Percentiles rank a stretch among this genome's conserved stretches.
Conservation (phyloP, 345 rosid species). For the Punica granatum region DNA sequence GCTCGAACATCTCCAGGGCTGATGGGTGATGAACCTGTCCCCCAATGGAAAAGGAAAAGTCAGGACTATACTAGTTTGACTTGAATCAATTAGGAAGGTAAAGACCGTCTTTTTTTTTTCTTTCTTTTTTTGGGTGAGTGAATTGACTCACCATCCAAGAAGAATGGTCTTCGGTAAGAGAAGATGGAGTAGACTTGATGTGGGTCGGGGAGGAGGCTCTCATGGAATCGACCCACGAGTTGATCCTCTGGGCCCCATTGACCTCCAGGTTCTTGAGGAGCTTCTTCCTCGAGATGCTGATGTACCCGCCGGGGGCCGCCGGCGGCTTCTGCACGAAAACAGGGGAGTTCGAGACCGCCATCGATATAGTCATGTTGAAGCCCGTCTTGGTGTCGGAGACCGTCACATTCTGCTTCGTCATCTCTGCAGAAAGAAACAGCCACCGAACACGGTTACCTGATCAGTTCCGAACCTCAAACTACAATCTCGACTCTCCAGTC, state of each 20-base stretch:
- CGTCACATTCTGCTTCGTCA: conserved; percentile 33
- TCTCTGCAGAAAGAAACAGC: background rate
- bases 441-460: background rate
- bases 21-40: conserved; percentile 28
- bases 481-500: background rate
- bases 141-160: conserved; percentile 25
- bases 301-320: conserved; percentile 17
- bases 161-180: conserved; percentile 10
- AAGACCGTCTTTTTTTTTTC: too few relatives aligned
- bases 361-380: conserved; percentile 11
- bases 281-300: conserved; percentile 22
- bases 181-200: conserved; percentile 11
- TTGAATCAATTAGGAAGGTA: background rate
- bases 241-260: conserved; percentile 21
- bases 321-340: conserved; percentile 28
- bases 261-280: conserved; percentile 23
- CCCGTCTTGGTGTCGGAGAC: conserved; percentile 1
- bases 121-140: too few relatives aligned
- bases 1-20: conserved; percentile 29
- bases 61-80: background rate
- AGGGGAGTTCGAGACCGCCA: conserved; percentile 11
- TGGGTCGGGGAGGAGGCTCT: conserved; percentile 36
- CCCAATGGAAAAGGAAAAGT: background rate
- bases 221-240: conserved; percentile 36
- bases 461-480: background rate